Conservation (phyloP, 768 basidiomycete genomes). For the Serendipita sp. region DNA sequence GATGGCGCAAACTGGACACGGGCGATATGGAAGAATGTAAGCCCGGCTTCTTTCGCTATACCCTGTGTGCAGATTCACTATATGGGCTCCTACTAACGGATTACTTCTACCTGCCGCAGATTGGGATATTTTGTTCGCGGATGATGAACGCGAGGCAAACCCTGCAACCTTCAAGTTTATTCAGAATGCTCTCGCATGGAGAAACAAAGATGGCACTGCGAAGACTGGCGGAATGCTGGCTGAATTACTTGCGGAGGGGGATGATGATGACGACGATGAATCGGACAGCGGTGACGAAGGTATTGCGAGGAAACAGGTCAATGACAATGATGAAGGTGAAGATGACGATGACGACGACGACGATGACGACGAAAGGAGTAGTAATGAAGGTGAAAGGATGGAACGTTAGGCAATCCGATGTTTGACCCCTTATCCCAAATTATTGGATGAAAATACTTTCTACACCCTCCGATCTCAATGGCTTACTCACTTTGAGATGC, state of each 20-base stretch:
- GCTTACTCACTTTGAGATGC: too few relatives aligned
- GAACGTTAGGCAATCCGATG: neutral
- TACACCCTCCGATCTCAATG: too few relatives aligned
- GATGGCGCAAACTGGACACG: conserved; percentile 70
- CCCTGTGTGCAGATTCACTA: neutral
- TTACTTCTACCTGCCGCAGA: conserved; percentile 31
- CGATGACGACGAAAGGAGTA: conserved; percentile 1
- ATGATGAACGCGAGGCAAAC: conserved; percentile 89
- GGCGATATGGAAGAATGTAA: conserved; percentile 71
- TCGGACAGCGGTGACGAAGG: too few relatives aligned
- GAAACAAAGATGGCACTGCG: neutral
- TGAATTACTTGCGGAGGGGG: neutral
- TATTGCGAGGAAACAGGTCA: too few relatives aligned
- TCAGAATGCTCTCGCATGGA: conserved; percentile 91
- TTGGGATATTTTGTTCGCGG: conserved; percentile 90
- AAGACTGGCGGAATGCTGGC: neutral
- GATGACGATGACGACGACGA: conserved; percentile 1
- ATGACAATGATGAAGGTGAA: neutral
- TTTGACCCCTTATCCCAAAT: too few relatives aligned
- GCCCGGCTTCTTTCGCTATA: neutral
- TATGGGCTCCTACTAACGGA: neutral
- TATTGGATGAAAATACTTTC: too few relatives aligned
- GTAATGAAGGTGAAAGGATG: neutral
- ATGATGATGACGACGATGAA: neutral
- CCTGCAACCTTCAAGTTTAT: conserved; percentile 91